Base-by-base conservation (phyloP, 208 protist species). In the Vickermania ingenoplastis region DNA sequence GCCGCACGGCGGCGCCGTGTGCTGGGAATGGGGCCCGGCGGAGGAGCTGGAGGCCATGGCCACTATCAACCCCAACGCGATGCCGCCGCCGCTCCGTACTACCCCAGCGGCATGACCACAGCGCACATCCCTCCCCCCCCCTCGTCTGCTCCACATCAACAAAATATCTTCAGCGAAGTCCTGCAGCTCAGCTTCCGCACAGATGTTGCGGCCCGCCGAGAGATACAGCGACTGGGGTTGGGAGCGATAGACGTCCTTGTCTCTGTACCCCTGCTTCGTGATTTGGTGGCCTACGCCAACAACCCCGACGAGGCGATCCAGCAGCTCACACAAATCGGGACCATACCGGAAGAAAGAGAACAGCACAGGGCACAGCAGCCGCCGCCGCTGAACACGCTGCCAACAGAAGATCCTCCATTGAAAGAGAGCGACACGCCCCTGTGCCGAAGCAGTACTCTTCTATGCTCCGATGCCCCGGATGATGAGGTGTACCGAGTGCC, bases 301-400 rank as follows among this genome's bases (percentile, higher is more conserved):
- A 71, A 60, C 1, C 82, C 82, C 0, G 54, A 59, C 17, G 82
- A 92, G 69, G 84, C 88, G 13, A 71, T 91, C 36, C 68, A 75
- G 27, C 81, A 90, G 70, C 89, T 94, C 49, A 72, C 75, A 14
- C 77, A 67, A 41, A 64, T 94, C n/a, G 82, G 84, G 4, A 79
- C 89, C 25, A 92, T 92, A 84, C 71, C 72, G 21, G 84, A 90
- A 73, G 78, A 83, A 59, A 77, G 85, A 3, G 77, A 70, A 53
- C 83, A 84, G 36, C 11, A 17, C 7, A n/a, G n/a, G n/a, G n/a
- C n/a, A n/a, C n/a, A n/a, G n/a, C n/a, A n/a, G n/a, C n/a, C n/a
- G n/a, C n/a, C n/a, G n/a, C n/a, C n/a, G n/a, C n/a, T n/a, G n/a
- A n/a, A n/a, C n/a, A n/a, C n/a, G n/a, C n/a, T n/a, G n/a, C n/a